Evolutionary conservation across 441 rosid genomes (phyloP).

Genomic region (Corymbia calophylla): DNA sequence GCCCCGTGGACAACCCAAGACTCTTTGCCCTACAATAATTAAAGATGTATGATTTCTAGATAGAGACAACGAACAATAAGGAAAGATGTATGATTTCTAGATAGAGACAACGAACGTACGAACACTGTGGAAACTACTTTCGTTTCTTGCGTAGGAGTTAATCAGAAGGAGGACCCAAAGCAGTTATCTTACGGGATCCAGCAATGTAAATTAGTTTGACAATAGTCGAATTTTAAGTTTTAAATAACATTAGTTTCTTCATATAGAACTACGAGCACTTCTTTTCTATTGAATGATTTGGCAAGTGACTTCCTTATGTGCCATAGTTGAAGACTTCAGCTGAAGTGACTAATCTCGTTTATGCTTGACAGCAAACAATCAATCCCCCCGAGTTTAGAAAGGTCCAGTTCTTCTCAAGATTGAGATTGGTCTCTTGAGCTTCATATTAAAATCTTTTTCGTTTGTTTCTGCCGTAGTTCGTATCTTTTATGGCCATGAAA

Average conservation of each 20-base stretch:
- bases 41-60: background rate
- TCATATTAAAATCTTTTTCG: too few species aligned
- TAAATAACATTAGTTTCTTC: background rate
- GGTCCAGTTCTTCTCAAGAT: background rate
- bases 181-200: background rate
- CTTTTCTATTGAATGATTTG: background rate
- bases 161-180: background rate
- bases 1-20: background rate
- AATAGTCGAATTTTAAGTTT: background rate
- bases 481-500: too few species aligned
- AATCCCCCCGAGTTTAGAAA: slow-evolving; percentile 16
- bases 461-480: background rate
- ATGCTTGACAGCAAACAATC: slow-evolving; percentile 59
- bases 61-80: background rate
- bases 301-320: slow-evolving; percentile 34
- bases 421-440: too few species aligned
- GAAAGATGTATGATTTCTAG: background rate
- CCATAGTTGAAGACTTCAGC: slow-evolving; percentile 13
- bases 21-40: too few species aligned
- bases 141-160: background rate
- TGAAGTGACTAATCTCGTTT: slow-evolving; percentile 23
- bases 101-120: background rate
- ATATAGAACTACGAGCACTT: background rate
- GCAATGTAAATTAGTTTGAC: too few species aligned
- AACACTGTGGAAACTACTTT: background rate